Base-by-base conservation (phyloP, 352 stramenopile genomes). In the Globisporangium cystogenes region DNA sequence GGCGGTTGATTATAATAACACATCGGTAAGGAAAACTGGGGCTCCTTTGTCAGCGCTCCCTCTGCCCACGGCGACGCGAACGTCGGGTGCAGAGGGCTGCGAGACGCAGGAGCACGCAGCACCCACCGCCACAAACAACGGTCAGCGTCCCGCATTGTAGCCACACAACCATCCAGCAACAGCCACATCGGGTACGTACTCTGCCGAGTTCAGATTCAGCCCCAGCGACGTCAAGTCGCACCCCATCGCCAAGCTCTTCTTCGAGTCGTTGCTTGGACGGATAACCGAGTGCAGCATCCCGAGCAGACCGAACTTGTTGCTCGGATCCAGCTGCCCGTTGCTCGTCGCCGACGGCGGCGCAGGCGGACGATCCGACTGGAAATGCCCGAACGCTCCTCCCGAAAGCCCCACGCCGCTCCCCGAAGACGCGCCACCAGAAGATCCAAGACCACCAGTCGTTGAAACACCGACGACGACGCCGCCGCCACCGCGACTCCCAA, bases 1-100 rank as follows among this genome's bases (percentile, higher is more conserved):
- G 96, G 93, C 46, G 96, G 93, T 77, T 98, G 93, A 63, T 92
- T 93, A 72, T 92, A 92, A 70, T 95, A 95, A 67, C 84, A 95
- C 55, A 74, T 77, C 12, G 84, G 84, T 63, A 93, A 68, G 39
- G 79, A 78, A 64, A 90, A 95, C 63, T 90, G 84, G 57, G 82
- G 84, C 61, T 91, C 80, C 50, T 90, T 89, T 53, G 82, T 86
- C 48, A 84, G 53, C 57, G 82, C 71, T 29, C 70, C 70, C 41
- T 91, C 76, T 6, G 80, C 61, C 82, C 82, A 95, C 14, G 84
- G 84, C 29, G 84, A 95, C 36, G 80, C 74, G 57, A 95, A 95
- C 51, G 72, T 87, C 33, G 83, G 76, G 56, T 93, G 74, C 60
- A 95, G 65, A 49, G 83, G 74, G 57, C 76, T 90, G 55, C 11